Percentiles rank a stretch among this genome's conserved stretches.
Conservation (phyloP, 208 protist genomes). For the Blechomonas ayalai region DNA sequence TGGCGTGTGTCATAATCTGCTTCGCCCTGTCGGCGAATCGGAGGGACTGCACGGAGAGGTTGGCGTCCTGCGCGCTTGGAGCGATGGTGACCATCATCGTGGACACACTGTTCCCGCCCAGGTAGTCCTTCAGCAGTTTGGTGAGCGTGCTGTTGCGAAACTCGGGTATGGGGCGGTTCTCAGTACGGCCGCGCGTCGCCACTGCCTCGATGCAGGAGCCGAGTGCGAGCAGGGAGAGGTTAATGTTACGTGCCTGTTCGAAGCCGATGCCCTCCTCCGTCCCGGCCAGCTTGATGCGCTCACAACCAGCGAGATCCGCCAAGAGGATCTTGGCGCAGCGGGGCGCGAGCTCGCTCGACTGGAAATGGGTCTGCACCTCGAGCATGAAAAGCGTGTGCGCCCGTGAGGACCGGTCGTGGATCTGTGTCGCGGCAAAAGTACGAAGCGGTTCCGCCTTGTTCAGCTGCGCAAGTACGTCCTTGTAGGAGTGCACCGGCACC, state of each 20-base stretch:
- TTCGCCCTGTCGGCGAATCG: conserved; percentile 85
- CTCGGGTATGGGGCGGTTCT: conserved; percentile 42
- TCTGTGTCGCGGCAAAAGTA: conserved; percentile 84
- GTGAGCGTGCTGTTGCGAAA: conserved; percentile 83
- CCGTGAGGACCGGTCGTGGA: conserved; percentile 78
- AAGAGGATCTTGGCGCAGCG: conserved; percentile 65
- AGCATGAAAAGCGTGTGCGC: conserved; percentile 82
- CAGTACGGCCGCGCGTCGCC: conserved; percentile 27
- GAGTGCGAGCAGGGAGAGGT: conserved; percentile 70
- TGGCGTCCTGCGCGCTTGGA: conserved; percentile 50
- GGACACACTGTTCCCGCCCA: conserved; percentile 82
- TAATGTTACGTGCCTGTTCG: conserved; percentile 83
- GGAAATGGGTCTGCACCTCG: conserved; percentile 64
- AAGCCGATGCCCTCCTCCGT: conserved; percentile 65
- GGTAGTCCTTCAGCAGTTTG: conserved; percentile 81
- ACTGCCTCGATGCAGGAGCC: conserved; percentile 81
- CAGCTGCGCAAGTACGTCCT: conserved; percentile 81
- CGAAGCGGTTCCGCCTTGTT: conserved; percentile 73
- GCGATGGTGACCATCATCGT: conserved; percentile 77
- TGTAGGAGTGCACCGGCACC: conserved; percentile 60
- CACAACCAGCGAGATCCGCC: conserved; percentile 75
- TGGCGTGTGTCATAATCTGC: conserved; percentile 72
- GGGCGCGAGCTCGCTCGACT: conserved; percentile 37
- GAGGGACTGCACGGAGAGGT: conserved; percentile 78
- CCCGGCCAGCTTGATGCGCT: conserved; percentile 69